Base-by-base conservation (phyloP, 257 asterid genomes). In the Salvia hispanica region DNA sequence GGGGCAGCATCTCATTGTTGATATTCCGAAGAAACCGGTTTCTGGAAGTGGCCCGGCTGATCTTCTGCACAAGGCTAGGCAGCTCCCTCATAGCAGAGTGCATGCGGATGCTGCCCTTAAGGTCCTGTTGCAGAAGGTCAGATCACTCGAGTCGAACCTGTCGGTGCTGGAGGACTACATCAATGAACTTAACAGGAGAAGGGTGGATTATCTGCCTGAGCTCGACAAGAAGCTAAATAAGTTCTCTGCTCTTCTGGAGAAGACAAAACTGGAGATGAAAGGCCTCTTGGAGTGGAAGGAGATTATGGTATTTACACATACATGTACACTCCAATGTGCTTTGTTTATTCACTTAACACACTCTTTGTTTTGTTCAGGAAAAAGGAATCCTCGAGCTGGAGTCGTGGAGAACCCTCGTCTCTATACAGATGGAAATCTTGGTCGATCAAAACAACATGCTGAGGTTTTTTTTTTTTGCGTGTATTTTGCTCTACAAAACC, bases 91-190 rank as follows among this genome's bases (percentile, higher is more conserved):
- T 75, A 85, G 77, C 72, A 86, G 96, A 73, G 77, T 82, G 70
- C 99, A 90, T n/a, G 90, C 92, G 0, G 99, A 94, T 87, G 95
- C 90, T 51, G 96, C 90, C 37, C 74, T 94, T n/a, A 94, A 87
- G 78, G 89, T 94, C 40, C 76, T 94, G 64, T 69, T 94, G 68
- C 99, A 94, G 81, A 87, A 89, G 82, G 97, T 94, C 63, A 83
- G 97, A 76, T 81, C 86, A 6, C 94, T 94, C 7, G 99, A 94
- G 82, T 58, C 82, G 70, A 91, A 88, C 66, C 73, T 94, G 63
- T 81, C 96, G 13, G 84, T 83, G 66, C 74, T 94, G 69, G 99
- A 94, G 86, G 96, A 94, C 81, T 94, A 91, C 61, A 80, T 91
- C 57, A 94, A 83, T 79, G 90, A 88, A 76, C 86, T 91, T 55